A percentile compares a stretch with the other conserved stretches of the same genome.
Conservation (phyloP, 306 rosid genomes). For the Quillaja saponaria region DNA sequence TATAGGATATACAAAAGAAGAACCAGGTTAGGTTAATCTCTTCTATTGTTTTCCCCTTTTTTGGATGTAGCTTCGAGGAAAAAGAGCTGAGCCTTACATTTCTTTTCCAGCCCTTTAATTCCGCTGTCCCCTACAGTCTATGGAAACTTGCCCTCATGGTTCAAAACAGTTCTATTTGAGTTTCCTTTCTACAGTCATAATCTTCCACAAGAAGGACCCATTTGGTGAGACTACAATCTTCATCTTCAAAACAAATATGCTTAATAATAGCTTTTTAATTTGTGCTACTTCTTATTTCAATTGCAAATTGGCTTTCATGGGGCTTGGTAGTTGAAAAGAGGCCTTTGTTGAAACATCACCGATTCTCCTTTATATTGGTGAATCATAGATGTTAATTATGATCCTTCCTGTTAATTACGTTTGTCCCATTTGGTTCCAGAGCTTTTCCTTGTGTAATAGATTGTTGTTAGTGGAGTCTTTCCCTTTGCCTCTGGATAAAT, state of each 20-base stretch:
- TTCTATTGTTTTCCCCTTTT: constrained; percentile 22
- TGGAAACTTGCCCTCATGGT: constrained; percentile 80
- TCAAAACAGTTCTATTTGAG: constrained; percentile 73
- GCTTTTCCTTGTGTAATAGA: too few relatives aligned
- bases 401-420: too few relatives aligned
- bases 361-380: too few relatives aligned
- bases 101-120: constrained; percentile 78
- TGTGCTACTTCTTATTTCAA: too few relatives aligned
- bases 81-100: constrained; percentile 31
- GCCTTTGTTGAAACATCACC: too few relatives aligned
- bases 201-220: constrained; percentile 47
- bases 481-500: too few relatives aligned
- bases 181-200: constrained; percentile 74
- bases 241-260: constrained; percentile 11
- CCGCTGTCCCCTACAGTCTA: constrained; percentile 66
- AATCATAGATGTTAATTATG: too few relatives aligned
- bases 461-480: too few relatives aligned
- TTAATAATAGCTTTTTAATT: too few relatives aligned
- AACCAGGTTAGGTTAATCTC: constrained; percentile 60
- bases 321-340: too few relatives aligned
- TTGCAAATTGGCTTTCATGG: too few relatives aligned
- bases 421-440: too few relatives aligned
- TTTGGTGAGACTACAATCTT: constrained; percentile 63
- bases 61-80: constrained; percentile 23
- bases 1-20: constrained; percentile 66